Percentiles rank a stretch among this genome's conserved stretches.
phyloP scores from a whole-genome alignment of 192 early-diverging fungal species.

The Diversispora eburnea region DNA sequence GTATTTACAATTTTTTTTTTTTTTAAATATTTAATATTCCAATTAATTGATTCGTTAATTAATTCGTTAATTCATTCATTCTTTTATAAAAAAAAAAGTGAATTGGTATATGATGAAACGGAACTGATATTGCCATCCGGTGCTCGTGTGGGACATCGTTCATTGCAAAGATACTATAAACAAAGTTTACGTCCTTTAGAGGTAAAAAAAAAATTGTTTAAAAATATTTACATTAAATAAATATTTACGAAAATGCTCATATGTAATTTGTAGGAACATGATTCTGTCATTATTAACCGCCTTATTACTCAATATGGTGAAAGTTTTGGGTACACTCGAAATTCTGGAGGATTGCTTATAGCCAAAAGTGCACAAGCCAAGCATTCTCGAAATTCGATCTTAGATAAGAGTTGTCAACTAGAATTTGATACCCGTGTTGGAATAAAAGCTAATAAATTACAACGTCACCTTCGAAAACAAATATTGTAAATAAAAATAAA shows the following conservation, averaged over 20 bases:
- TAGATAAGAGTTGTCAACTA: slow-evolving; percentile 28
- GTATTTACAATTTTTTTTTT: too few relatives aligned
- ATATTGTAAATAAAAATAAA: slow-evolving; percentile 51
- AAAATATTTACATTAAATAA: background rate
- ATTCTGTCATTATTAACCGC: slow-evolving; percentile 52
- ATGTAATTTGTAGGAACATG: slow-evolving; percentile 3
- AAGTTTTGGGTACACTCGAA: slow-evolving; percentile 41
- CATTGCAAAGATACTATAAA: slow-evolving; percentile 77
- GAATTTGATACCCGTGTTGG: slow-evolving; percentile 66
- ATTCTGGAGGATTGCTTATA: slow-evolving; percentile 39
- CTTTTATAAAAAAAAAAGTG: slow-evolving; percentile 33
- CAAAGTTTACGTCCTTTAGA: slow-evolving; percentile 71
- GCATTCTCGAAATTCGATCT: slow-evolving; percentile 35
- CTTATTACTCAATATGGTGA: slow-evolving; percentile 69
- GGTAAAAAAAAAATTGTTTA: slow-evolving; percentile 32
- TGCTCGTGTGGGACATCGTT: slow-evolving; percentile 73
- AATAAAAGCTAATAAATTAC: slow-evolving; percentile 78
- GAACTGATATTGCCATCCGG: slow-evolving; percentile 88
- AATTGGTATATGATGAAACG: slow-evolving; percentile 70
- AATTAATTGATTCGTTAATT: background rate
- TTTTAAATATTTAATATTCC: too few relatives aligned
- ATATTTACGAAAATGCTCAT: background rate
- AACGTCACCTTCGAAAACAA: slow-evolving; percentile 82
- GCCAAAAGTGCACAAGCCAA: slow-evolving; percentile 38
- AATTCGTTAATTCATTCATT: background rate